Percentiles rank a stretch among this genome's conserved stretches.
Conservation (phyloP, 1,284 basidiomycete species). For the Rhodofomes roseus region DNA sequence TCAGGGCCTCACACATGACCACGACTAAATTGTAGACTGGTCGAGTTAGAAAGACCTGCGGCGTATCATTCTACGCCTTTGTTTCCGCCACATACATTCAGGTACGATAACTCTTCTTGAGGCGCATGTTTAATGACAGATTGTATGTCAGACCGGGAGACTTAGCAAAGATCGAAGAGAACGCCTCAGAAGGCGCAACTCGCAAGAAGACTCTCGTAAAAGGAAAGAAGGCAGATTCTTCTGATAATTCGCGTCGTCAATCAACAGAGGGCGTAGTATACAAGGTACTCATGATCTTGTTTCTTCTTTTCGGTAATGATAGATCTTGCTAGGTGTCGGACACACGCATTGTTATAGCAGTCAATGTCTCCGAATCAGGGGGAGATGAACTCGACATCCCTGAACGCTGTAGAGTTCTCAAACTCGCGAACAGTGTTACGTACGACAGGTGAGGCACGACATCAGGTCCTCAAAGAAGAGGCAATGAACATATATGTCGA, state of each 20-base stretch:
- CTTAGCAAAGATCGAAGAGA: conserved; percentile 79
- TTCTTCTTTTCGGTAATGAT: too few relatives aligned
- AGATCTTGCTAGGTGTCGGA: conserved; percentile 56
- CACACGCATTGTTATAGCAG: conserved; percentile 72
- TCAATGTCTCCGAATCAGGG: conserved; percentile 54
- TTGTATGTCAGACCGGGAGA: conserved; percentile 57
- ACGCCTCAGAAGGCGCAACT: conserved; percentile 38
- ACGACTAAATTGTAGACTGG: conserved; percentile 51
- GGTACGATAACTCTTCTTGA: conserved; percentile 36
- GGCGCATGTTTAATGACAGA: background rate
- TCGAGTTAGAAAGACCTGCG: conserved; percentile 82
- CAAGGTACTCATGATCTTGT: conserved; percentile 47
- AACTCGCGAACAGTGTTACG: conserved; percentile 89
- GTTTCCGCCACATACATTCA: conserved; percentile 84
- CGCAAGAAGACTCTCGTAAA: conserved; percentile 43
- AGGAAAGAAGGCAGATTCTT: conserved; percentile 37
- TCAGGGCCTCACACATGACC: background rate
- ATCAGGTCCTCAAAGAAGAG: too few relatives aligned
- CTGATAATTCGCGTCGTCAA: conserved; percentile 30
- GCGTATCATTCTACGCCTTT: conserved; percentile 71
- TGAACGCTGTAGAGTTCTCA: conserved; percentile 79
- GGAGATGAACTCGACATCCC: conserved; percentile 76
- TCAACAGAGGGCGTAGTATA: conserved; percentile 77
- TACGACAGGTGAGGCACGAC: conserved; percentile 82
- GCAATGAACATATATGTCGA: too few relatives aligned